A percentile compares a stretch with the other conserved stretches of the same genome.
phyloP scores from a whole-genome alignment of 306 rosid species.

The Vicia villosa region DNA sequence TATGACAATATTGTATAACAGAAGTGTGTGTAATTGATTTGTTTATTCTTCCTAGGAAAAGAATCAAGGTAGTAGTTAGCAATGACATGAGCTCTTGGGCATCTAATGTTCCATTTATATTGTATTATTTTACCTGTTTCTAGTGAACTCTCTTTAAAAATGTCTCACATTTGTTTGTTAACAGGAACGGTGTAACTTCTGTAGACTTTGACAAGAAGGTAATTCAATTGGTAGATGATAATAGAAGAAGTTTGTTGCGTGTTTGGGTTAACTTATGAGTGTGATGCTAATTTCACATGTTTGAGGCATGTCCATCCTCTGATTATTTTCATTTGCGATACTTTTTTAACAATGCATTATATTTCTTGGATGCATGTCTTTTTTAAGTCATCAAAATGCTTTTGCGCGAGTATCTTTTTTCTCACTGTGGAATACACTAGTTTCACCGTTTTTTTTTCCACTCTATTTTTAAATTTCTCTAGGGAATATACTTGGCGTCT shows the following conservation, averaged over 20 bases:
- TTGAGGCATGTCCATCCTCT: not conserved
- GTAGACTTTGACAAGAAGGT: slow-evolving; percentile 85
- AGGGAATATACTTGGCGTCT: slow-evolving; percentile 89
- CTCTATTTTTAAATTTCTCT: slow-evolving; percentile 11
- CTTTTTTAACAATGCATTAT: slow-evolving; percentile 8
- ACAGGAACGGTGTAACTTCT: slow-evolving; percentile 75
- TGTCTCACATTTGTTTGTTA: slow-evolving; percentile 29
- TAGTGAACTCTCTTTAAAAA: slow-evolving; percentile 13
- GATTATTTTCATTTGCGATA: slow-evolving; percentile 3
- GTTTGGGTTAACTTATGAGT: slow-evolving; percentile 14
- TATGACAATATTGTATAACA: not conserved
- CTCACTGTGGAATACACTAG: slow-evolving; percentile 7
- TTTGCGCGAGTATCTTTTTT: not conserved
- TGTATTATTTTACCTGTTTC: not conserved
- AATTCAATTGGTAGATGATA: slow-evolving; percentile 11
- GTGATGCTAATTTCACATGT: slow-evolving; percentile 1
- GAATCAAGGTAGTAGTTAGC: slow-evolving; percentile 10
- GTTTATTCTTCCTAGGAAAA: slow-evolving; percentile 1
- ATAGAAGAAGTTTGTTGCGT: not conserved
- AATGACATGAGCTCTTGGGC: not conserved
- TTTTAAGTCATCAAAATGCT: not conserved
- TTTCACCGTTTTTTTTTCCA: not conserved
- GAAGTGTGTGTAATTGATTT: not conserved
- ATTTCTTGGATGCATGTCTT: slow-evolving; percentile 6
- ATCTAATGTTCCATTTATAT: not conserved